phyloP scores from a whole-genome alignment of 2,329 filamentous ascomycete genomes.

The Xylariaceae sp. region DNA sequence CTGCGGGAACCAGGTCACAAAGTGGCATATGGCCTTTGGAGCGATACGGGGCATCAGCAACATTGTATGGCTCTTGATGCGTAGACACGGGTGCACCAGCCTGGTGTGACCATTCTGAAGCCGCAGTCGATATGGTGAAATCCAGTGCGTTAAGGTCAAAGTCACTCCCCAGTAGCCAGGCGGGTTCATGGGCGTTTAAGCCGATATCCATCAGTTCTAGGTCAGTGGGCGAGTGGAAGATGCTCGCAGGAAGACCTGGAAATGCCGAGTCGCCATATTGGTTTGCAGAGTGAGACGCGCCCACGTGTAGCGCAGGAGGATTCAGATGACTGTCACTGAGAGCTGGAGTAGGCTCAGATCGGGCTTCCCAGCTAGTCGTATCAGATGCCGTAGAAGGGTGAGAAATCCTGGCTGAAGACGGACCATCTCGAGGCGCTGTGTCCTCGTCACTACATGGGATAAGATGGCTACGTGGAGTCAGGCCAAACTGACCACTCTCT shows the following conservation, averaged over 20 bases:
- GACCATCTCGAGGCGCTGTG: slow-evolving; percentile 5
- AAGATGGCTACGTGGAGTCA: slow-evolving; percentile 4
- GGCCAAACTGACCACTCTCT: slow-evolving; percentile 6
- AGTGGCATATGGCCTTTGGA: slow-evolving; percentile 12
- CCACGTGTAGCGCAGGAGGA: slow-evolving; percentile 4
- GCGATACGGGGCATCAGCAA: slow-evolving; percentile 1
- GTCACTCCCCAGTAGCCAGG: slow-evolving; percentile 13
- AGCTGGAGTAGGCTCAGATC: slow-evolving; percentile 4
- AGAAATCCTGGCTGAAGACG: slow-evolving; percentile 8
- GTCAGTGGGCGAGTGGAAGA: slow-evolving; percentile 13
- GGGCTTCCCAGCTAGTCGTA: slow-evolving; percentile 6
- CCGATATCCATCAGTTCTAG: slow-evolving; percentile 14
- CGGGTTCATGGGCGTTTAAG: slow-evolving; percentile 14
- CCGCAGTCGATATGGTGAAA: slow-evolving; percentile 11
- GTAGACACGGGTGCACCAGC: slow-evolving; percentile 3
- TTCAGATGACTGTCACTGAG: slow-evolving; percentile 5
- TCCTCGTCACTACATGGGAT: slow-evolving; percentile 7
- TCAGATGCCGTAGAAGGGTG: slow-evolving; percentile 5
- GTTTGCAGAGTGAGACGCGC: slow-evolving; percentile 1
- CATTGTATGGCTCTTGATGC: slow-evolving; percentile 7
- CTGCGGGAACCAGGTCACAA: slow-evolving; percentile 12
- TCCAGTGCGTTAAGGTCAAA: slow-evolving; percentile 14
- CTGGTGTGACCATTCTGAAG: slow-evolving; percentile 10
- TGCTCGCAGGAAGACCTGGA: slow-evolving; percentile 4
- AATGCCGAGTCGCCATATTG: slow-evolving; percentile 7